These are phyloP conservation scores for Boletus patriciae DNA, from an alignment of 768 basidiomycete species.

Conservation along the genomic window DNA sequence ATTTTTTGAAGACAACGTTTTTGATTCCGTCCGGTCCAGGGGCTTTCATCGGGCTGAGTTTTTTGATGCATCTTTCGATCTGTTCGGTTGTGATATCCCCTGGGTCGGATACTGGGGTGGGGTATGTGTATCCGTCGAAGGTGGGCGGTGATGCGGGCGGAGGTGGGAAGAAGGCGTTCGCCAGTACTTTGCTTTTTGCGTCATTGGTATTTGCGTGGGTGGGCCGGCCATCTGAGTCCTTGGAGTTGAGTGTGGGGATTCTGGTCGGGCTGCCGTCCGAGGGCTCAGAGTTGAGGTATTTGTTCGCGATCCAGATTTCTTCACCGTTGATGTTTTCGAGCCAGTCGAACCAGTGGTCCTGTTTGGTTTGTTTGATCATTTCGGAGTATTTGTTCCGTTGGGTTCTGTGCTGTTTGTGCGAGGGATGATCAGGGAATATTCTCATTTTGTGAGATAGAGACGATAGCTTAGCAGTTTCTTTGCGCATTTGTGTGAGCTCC, in stretches of 20 bases:
- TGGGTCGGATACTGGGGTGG: neutral
- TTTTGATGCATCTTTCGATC: neutral
- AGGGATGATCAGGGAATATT: neutral
- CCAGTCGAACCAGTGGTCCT: slow-evolving; percentile 4
- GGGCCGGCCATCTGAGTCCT: too few relatives aligned
- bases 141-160: too few relatives aligned
- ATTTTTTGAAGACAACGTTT: neutral
- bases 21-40: neutral
- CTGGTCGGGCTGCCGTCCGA: too few relatives aligned
- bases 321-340: too few relatives aligned
- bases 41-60: neutral
- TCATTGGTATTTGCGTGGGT: too few relatives aligned
- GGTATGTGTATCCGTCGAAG: too few relatives aligned
- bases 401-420: neutral
- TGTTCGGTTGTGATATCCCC: neutral
- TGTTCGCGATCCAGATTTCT: too few relatives aligned
- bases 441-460: too few relatives aligned
- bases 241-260: too few relatives aligned
- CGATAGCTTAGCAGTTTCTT: neutral
- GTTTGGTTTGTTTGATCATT: slow-evolving; percentile 2
- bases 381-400: neutral
- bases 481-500: neutral
- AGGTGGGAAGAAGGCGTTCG: too few relatives aligned
- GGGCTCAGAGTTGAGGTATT: too few relatives aligned
- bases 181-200: too few relatives aligned